Conservation (phyloP, 345 rosid species). For the Sisymbrium irio region DNA sequence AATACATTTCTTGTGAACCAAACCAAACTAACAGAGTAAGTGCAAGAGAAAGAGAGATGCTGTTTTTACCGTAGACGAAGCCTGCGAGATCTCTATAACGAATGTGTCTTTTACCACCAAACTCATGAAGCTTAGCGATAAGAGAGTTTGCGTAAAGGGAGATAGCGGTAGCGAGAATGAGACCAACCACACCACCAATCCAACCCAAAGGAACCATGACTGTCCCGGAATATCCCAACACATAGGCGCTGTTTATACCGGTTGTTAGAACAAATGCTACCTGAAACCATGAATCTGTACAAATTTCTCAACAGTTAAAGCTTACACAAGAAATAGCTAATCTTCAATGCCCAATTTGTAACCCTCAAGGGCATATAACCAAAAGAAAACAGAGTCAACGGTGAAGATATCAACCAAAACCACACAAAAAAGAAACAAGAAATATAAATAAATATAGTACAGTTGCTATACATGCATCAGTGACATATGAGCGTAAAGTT, state of each 20-base stretch:
- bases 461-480: slow-evolving; percentile 19
- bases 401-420: no score
- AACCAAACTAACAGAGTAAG: background rate
- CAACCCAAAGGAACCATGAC: slow-evolving; percentile 93
- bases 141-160: slow-evolving; percentile 85
- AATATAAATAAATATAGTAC: no score
- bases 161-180: slow-evolving; percentile 60
- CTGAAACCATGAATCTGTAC: slow-evolving; percentile 87
- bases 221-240: slow-evolving; percentile 86
- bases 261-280: slow-evolving; percentile 79
- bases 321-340: background rate
- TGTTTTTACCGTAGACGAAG: slow-evolving; percentile 54
- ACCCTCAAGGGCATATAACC: background rate
- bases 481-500: background rate
- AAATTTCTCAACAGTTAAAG: background rate
- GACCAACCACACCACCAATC: slow-evolving; percentile 70
- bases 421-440: no score
- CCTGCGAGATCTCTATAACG: slow-evolving; percentile 96
- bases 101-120: slow-evolving; percentile 88
- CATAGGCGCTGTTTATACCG: slow-evolving; percentile 83
- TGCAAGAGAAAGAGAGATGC: background rate
- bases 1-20: background rate
- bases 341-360: background rate
- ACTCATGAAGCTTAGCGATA: slow-evolving; percentile 79
- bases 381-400: background rate